Evolutionary conservation across 345 rosid genomes (phyloP), one percentile per base, ranked within the genome.

Genomic region (Euclidium syriacum): DNA sequence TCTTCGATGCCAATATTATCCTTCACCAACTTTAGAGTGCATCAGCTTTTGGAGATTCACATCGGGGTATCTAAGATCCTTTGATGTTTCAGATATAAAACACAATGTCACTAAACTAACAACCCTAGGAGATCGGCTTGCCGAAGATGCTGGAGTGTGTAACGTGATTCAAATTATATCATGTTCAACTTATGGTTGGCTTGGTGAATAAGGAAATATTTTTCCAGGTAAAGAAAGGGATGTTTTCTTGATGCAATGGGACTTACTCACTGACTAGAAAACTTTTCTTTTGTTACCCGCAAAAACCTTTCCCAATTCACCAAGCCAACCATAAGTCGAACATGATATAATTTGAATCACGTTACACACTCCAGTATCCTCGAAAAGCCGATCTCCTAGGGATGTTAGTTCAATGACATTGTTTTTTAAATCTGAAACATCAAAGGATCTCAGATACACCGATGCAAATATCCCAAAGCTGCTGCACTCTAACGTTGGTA

Each of bases 11-110:
- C n/a, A n/a, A n/a, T n/a, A n/a, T n/a, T n/a, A n/a, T n/a, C n/a
- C n/a, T n/a, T n/a, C n/a, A n/a, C n/a, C n/a, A n/a, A n/a, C n/a
- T n/a, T n/a, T n/a, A n/a, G n/a, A 86, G 6, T 84, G 86, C 66
- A 79, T 80, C 62, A 51, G 81, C n/a, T n/a, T n/a, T n/a, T n/a
- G n/a, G n/a, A 84, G 52, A 80, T 72, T 66, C 81, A 84, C 82
- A 59, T 52, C 6, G 77, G 33, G 72, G 35, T 81, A 79, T 68
- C 77, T 84, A 42, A 30, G 33, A 4, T 75, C 83, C 14, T 33
- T 58, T 2, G 80, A 79, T 68, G 64, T 80, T 54, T 74, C 85
- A 22, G 65, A 49, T 15, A 35, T 32, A 1, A 34, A 39, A 8
- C 35, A 57, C 36, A 64, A 78, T 52, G 34, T 51, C n/a, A 41